Evolutionary conservation across 2,329 filamentous ascomycete genomes (phyloP).

Genomic region (Cyanodermella asteris): DNA sequence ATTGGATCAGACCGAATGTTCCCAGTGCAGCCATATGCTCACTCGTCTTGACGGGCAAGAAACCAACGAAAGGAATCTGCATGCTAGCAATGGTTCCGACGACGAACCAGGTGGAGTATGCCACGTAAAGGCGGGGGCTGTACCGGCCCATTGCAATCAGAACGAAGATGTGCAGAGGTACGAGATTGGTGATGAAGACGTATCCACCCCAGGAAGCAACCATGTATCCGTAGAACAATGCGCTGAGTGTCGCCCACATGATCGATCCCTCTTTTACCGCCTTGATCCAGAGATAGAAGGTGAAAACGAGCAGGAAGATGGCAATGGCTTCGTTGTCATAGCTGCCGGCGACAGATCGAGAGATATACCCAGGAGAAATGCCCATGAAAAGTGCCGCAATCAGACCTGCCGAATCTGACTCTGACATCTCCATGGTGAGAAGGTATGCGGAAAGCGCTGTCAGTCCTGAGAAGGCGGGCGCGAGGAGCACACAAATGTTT

Average conservation of each 20-base stretch:
- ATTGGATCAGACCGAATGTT: conserved; percentile 87
- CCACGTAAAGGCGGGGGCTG: conserved; percentile 81
- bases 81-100: conserved; percentile 91
- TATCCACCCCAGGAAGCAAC: conserved; percentile 98
- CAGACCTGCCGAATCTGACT: conserved; percentile 83
- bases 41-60: conserved; percentile 85
- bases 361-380: conserved; percentile 93
- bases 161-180: conserved; percentile 84
- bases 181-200: conserved; percentile 95
- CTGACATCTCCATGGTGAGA: conserved; percentile 89
- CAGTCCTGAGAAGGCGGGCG: conserved; percentile 80
- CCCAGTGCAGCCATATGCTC: conserved; percentile 96
- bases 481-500: conserved; percentile 93
- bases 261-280: conserved; percentile 89
- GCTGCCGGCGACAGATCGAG: conserved; percentile 86
- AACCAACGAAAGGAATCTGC: conserved; percentile 98
- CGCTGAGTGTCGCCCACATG: conserved; percentile 86
- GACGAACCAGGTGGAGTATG: conserved; percentile 96
- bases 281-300: conserved; percentile 98
- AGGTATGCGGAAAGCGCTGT: conserved; percentile 88
- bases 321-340: conserved; percentile 99
- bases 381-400: conserved; percentile 93
- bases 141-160: conserved; percentile 93
- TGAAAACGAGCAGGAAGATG: conserved; percentile 95
- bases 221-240: conserved; percentile 98